Conservation (phyloP, 441 rosid species). For the Codiaeum variegatum region DNA sequence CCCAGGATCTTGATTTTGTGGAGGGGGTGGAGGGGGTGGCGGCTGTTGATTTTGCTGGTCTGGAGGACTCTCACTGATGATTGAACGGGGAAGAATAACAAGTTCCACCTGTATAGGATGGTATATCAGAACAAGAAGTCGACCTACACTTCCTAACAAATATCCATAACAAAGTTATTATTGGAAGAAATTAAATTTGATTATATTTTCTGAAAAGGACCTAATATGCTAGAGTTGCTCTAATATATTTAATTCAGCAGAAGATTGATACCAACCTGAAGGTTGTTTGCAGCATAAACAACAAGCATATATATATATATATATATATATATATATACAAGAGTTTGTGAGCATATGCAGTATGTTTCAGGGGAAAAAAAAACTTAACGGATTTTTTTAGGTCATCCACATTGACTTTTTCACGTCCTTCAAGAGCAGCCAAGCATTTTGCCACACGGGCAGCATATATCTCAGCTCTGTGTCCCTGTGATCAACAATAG, state of each 20-base stretch:
- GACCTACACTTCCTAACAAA: background rate
- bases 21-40: constrained; percentile 96
- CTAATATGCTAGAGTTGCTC: background rate
- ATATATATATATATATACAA: background rate
- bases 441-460: constrained; percentile 94
- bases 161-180: background rate
- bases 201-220: background rate
- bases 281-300: background rate
- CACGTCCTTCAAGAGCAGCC: constrained; percentile 96
- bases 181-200: background rate
- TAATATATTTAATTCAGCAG: background rate
- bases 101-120: constrained; percentile 72
- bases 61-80: constrained; percentile 69
- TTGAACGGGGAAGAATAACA: constrained; percentile 96
- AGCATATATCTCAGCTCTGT: constrained; percentile 94
- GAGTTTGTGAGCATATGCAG: background rate
- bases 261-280: background rate
- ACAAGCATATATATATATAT: background rate
- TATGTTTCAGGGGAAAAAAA: constrained; percentile 21
- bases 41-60: constrained; percentile 92
- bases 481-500: constrained; percentile 61
- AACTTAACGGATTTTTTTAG: constrained; percentile 92
- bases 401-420: constrained; percentile 90
- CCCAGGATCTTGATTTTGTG: constrained; percentile 72
- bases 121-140: constrained; percentile 22